Evolutionary conservation across 2,329 filamentous ascomycete species (phyloP).

Genomic region (Blastomyces parvus): DNA sequence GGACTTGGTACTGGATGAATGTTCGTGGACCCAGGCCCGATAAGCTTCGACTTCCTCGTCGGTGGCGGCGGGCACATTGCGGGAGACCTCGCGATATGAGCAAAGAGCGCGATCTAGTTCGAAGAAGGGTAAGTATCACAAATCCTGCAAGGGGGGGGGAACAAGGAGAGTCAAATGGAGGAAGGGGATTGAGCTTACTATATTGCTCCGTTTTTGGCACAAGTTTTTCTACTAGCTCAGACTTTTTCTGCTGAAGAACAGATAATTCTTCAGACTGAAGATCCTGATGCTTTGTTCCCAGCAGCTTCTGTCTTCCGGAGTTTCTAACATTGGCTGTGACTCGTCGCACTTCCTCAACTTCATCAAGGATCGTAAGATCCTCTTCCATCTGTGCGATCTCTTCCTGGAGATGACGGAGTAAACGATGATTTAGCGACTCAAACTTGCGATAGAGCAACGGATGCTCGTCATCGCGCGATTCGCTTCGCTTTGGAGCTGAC

Average conservation of each 20-base stretch:
- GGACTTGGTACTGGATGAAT: conserved; percentile 40
- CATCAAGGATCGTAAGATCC: conserved; percentile 61
- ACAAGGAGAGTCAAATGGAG: neutral
- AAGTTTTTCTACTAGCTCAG: conserved; percentile 46
- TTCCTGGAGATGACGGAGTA: conserved; percentile 76
- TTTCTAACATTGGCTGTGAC: conserved; percentile 20
- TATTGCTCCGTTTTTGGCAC: conserved; percentile 54
- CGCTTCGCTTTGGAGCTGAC: conserved; percentile 8
- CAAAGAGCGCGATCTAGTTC: conserved; percentile 32
- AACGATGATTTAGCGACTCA: conserved; percentile 67
- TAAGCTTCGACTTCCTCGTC: conserved; percentile 44
- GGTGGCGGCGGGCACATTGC: conserved; percentile 38
- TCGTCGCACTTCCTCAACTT: conserved; percentile 39
- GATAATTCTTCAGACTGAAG: conserved; percentile 42
- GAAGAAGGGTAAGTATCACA: conserved; percentile 4
- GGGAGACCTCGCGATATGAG: conserved; percentile 40
- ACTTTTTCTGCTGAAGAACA: conserved; percentile 46
- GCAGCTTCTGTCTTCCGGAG: conserved; percentile 27
- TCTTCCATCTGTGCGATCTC: conserved; percentile 74
- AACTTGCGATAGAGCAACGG: conserved; percentile 74
- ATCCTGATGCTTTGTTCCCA: conserved; percentile 35
- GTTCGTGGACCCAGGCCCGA: conserved; percentile 44
- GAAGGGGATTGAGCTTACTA: conserved; percentile 35
- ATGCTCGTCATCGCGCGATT: conserved; percentile 20
- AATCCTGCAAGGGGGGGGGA: conserved; percentile 1